Conservation (phyloP, 768 basidiomycete species). For the Cyclocybe aegerita region DNA sequence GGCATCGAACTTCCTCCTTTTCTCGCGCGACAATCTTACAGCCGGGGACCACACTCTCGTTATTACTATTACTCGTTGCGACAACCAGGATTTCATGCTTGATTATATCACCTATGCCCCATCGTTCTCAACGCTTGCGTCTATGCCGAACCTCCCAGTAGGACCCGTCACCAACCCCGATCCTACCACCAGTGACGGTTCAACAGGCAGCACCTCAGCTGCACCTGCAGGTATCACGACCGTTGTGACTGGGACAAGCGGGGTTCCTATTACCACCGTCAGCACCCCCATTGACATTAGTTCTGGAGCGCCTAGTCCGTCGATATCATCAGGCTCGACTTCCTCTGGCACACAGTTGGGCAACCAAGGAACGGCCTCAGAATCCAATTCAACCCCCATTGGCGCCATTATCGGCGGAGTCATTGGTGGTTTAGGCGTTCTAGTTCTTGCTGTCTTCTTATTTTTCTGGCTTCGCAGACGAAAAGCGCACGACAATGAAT, state of each 20-base stretch:
- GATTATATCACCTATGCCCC: constrained; percentile 29
- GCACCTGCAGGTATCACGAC: background rate
- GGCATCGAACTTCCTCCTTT: constrained; percentile 22
- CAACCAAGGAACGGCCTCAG: background rate
- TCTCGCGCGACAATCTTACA: constrained; percentile 14
- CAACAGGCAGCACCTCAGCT: background rate
- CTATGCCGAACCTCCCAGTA: constrained; percentile 12
- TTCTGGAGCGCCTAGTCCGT: background rate
- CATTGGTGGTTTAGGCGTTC: constrained; percentile 4
- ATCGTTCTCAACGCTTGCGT: constrained; percentile 16
- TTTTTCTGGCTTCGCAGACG: constrained; percentile 6
- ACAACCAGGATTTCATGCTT: constrained; percentile 17
- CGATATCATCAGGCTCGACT: background rate
- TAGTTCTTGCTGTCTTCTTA: constrained; percentile 4
- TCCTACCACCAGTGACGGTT: background rate
- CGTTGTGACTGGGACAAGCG: too few relatives aligned
- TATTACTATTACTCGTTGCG: constrained; percentile 19
- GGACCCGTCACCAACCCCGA: background rate
- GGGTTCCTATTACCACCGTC: background rate
- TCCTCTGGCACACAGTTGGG: background rate
- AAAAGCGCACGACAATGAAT: too few relatives aligned
- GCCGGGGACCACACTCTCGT: constrained; percentile 19
- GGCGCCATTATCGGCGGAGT: constrained; percentile 16
- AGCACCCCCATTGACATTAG: background rate
- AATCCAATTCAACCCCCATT: constrained; percentile 1